Base-by-base conservation (phyloP, 768 basidiomycete species). In the Cystobasidiopsis lactophilus region DNA sequence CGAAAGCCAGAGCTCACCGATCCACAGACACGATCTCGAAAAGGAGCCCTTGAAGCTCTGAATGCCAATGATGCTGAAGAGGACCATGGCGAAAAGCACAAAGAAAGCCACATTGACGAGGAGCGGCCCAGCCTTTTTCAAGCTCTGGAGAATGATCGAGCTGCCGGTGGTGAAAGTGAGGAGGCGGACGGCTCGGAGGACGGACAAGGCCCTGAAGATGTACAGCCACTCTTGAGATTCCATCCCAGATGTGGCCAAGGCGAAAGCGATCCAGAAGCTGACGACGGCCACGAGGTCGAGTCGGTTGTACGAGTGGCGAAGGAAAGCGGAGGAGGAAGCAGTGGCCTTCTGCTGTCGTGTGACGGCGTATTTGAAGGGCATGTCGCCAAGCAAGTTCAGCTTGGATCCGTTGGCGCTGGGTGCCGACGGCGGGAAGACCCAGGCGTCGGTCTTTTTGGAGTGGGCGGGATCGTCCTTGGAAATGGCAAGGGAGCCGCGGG, bases 61-160 rank as follows among this genome's bases (percentile, higher is more conserved):
- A 1, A 93, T 75, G n/a, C 91, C 89, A 53, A 93, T 82, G 62
- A 95, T 82, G 3, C 84, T 85, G 66, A 95, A 93, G 5, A 96
- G 62, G 13, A 77, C 68, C 69, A 86, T 79, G 0, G 86, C 86
- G 60, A 95, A 95, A 21, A 88, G 58, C 16, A 93, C 81, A 63
- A 95, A 95, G 65, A 83, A 82, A 0, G 85, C 77, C 3, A 95
- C 88, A 53, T 79, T 80, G 3, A 85, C 77, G 9, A 96, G 74
- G n/a, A 93, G 69, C 0, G 89, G 86, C 23, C 79, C 75, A 0
- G 89, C 88, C 1, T 77, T 79, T 68, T 95, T 96, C 52, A 96
- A 69, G 2, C 84, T 88, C 54, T 78, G 81, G 72, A 96, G 79
- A 62, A 96, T 93, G 0, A 85, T 84, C 19, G 85, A 81, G 21